A percentile compares a stretch with the other conserved stretches of the same genome.
phyloP scores from a whole-genome alignment of 495 filamentous ascomycete genomes.

The Penicillium daleae region DNA sequence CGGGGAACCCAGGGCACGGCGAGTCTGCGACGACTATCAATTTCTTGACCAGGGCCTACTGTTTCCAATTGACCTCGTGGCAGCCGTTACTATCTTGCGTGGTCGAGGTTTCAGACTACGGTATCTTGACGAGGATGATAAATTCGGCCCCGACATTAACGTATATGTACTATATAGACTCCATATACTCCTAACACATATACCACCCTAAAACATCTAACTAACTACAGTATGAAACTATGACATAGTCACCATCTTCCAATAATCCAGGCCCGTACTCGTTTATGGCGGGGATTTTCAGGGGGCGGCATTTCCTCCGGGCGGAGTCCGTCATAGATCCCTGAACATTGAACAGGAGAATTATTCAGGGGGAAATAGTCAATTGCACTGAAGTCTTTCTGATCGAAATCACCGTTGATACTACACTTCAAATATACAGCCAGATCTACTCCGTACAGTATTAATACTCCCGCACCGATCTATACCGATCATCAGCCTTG shows the following conservation, averaged over 20 bases:
- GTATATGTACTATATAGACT: neutral
- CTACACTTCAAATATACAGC: neutral
- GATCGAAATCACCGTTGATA: no score
- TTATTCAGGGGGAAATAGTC: neutral
- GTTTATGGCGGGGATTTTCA: slow-evolving; percentile 34
- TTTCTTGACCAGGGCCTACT: neutral
- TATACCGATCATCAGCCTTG: neutral
- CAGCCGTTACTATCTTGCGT: neutral
- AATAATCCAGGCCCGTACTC: slow-evolving; percentile 18
- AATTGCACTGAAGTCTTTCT: neutral
- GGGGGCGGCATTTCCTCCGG: slow-evolving; percentile 28
- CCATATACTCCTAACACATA: neutral
- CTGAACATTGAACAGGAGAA: neutral
- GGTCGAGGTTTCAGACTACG: neutral
- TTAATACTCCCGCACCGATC: no score
- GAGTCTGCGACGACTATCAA: slow-evolving; percentile 7
- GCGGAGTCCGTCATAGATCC: neutral
- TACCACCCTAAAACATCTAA: no score
- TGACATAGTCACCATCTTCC: neutral
- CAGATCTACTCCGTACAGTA: neutral
- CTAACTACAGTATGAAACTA: no score
- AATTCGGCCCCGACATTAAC: no score
- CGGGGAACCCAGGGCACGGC: slow-evolving; percentile 22
- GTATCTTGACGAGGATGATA: no score
- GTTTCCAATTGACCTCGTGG: slow-evolving; percentile 18